Base-by-base conservation (phyloP, 495 filamentous ascomycete genomes). In the Podospora australis region DNA sequence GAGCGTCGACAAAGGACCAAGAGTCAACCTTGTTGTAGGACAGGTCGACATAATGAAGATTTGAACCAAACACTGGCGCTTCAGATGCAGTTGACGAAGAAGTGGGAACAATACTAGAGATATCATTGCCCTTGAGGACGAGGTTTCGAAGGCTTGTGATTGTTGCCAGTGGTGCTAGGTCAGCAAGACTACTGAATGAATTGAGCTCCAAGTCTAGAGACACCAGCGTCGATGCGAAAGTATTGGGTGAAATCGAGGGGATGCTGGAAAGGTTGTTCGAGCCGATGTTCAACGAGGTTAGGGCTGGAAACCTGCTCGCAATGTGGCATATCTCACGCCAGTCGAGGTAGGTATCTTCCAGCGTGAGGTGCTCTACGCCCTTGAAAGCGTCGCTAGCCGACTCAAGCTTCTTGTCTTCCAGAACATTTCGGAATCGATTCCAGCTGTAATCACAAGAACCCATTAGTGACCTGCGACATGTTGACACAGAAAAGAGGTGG, bases 181-280 rank as follows among this genome's bases (percentile, higher is more conserved):
- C 69, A 8, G 73, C 64, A 29, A 91, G 56, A 22, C 75, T 71
- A 28, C 70, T 72, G 56, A 96, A 79, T 7, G 77, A 65, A 57
- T 96, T 96, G 58, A 80, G 78, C 43, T 92, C 87, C 5, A 97
- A 74, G 34, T 75, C 80, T 7, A 96, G 57, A 4, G 73, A 78
- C 0, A 70, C 79, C 0, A 79, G 55, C 2, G 66, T 73, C 10
- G 63, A 59, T 14, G 61, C 42, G 14, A 75, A 60, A 10, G 86
- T 70, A 20, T 63, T 62, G 8, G 63, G 26, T 6, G 75, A 67
- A 32, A 76, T 61, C 23, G 44, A 42, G 1, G 69, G 59, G 11
- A 78, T 55, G 39, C 71, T 71, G 1, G 69, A 60, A 11, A 78
- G 55, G 39, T 71, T 71, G 57, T 80, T 79, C 21, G 70, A 63